A percentile compares a stretch with the other conserved stretches of the same genome.
phyloP scores from a whole-genome alignment of 169 alveolate species.

The Plasmodium gonderi region DNA sequence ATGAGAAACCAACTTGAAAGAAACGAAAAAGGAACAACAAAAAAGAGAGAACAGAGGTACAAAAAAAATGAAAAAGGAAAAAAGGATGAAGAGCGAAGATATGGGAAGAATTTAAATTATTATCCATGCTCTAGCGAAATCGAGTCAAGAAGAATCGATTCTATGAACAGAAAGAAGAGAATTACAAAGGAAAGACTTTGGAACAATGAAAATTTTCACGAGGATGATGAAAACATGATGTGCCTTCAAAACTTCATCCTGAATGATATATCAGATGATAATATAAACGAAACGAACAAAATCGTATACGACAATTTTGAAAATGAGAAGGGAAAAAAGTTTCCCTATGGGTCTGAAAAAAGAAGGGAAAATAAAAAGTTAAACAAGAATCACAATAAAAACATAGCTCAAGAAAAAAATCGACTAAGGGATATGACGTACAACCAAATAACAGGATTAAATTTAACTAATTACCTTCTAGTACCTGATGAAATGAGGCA shows the following conservation, averaged over 20 bases:
- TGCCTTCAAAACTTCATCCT: not conserved
- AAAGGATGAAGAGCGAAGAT: not conserved
- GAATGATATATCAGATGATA: slow-evolving; percentile 23
- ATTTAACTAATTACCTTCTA: slow-evolving; percentile 45
- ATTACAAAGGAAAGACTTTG: slow-evolving; percentile 3
- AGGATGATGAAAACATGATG: slow-evolving; percentile 3
- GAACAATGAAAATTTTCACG: slow-evolving; percentile 3
- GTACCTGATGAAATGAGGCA: slow-evolving; percentile 74
- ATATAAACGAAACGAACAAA: not conserved
- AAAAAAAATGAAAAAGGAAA: slow-evolving; percentile 14
- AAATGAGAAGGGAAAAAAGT: slow-evolving; percentile 6
- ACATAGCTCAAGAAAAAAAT: not conserved
- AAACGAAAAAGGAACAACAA: slow-evolving; percentile 5
- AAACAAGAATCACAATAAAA: not conserved
- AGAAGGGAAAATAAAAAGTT: not conserved
- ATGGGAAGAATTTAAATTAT: not conserved
- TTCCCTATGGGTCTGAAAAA: not conserved
- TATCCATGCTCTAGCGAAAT: not conserved
- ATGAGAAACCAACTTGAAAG: slow-evolving; percentile 15
- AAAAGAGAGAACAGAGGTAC: not conserved
- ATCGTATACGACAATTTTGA: slow-evolving; percentile 18
- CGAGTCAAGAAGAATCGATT: not conserved
- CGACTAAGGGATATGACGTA: not conserved
- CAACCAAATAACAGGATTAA: slow-evolving; percentile 42
- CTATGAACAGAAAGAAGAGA: slow-evolving; percentile 5